phyloP scores from a whole-genome alignment of 2,329 filamentous ascomycete species.

The Colletotrichum gigasporum region DNA sequence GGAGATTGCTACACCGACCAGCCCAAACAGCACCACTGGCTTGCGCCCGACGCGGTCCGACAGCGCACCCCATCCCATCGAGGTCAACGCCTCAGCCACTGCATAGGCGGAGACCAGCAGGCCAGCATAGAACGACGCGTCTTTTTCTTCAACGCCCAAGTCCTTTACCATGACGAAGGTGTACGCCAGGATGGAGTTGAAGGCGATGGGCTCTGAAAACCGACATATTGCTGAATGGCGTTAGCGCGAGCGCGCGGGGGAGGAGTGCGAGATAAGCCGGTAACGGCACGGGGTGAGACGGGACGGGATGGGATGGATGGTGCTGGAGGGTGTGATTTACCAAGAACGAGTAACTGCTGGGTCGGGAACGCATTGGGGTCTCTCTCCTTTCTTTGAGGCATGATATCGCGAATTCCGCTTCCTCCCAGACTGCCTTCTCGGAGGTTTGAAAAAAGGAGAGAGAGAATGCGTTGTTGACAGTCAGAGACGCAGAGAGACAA shows the following conservation, averaged over 20 bases:
- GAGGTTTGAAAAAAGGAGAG: background rate
- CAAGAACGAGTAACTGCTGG: conserved; percentile 23
- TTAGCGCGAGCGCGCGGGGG: background rate
- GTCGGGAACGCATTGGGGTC: conserved; percentile 28
- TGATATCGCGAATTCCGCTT: background rate
- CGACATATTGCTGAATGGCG: conserved; percentile 50
- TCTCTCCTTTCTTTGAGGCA: conserved; percentile 23
- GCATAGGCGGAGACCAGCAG: conserved; percentile 56
- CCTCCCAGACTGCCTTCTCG: background rate
- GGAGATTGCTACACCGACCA: conserved; percentile 45
- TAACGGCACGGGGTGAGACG: background rate
- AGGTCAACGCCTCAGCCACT: conserved; percentile 52
- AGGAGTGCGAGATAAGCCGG: background rate
- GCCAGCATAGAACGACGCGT: conserved; percentile 59
- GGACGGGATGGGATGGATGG: background rate
- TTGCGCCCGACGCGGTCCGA: conserved; percentile 50
- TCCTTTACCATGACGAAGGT: conserved; percentile 52
- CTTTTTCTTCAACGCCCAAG: conserved; percentile 43
- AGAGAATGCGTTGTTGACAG: no score
- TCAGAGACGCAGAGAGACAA: no score
- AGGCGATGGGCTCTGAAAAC: conserved; percentile 55
- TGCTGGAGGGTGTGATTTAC: conserved; percentile 19
- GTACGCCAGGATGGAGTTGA: conserved; percentile 56
- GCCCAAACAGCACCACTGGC: conserved; percentile 41
- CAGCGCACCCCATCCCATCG: conserved; percentile 51